Evolutionary conservation across 768 basidiomycete genomes (phyloP), one percentile per base, ranked within the genome.

Genomic region (Chalciporus sphaerocephalus): DNA sequence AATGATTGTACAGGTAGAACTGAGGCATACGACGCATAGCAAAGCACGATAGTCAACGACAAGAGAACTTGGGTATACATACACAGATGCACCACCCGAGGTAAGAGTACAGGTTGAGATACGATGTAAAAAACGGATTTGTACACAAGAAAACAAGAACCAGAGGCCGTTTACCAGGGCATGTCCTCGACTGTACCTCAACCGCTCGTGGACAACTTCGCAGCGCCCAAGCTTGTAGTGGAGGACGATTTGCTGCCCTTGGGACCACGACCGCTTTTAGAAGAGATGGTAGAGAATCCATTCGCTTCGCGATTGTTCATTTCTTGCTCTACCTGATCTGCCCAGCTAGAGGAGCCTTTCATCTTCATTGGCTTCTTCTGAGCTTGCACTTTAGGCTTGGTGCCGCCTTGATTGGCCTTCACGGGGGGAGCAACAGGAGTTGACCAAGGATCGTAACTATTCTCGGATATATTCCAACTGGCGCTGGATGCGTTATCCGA

Each of bases 301-400:
- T 34, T 47, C 10, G 12, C 17, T 2, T 36, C 22, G 16, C 16
- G 15, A 16, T 44, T 42, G 39, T 40, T 45, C 25, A 50, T 23
- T 35, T 50, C 54, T 8, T 42, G 50, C 0, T 65, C 62, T 18
- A 66, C 51, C 38, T 65, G 50, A 12, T 65, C 65, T 16, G 65
- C 63, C 62, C 64, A 61, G 48, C 8, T 53, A 6, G 50, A n/a
- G 15, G 36, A 34, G 0, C 5, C 33, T 18, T 21, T 54, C 2
- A 45, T 32, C 37, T 53, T 49, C 35, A 10, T 30, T 2, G 42
- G 38, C 40, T 50, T 57, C 50, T 48, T 46, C 35, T 46, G 45
- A 27, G 25, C 28, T 35, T 33, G 44, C 18, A 41, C 27, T 35
- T 49, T 35, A 17, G 30, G 30, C 16, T 41, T 48, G 6, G 8